Percentiles rank a stretch among this genome's conserved stretches.
phyloP scores from a whole-genome alignment of 176 grass and related monocot species.

The Elymus sibiricus region DNA sequence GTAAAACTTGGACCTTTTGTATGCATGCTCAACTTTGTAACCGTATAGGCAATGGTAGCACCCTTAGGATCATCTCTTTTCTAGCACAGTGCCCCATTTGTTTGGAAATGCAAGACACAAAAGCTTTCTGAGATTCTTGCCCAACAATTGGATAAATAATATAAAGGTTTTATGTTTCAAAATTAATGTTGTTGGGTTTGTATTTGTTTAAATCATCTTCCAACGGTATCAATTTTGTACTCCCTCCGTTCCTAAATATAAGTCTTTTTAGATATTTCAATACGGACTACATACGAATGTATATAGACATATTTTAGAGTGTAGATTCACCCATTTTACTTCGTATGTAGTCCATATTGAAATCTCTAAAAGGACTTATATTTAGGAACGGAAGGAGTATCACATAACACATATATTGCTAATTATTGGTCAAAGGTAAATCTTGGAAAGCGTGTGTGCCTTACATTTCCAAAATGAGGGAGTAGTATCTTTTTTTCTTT shows the following conservation, averaged over 20 bases:
- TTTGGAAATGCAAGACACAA: background rate
- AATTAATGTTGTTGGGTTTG: background rate
- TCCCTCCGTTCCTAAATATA: too few species aligned
- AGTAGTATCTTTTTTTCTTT: too few species aligned
- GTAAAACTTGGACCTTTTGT: constrained; percentile 11
- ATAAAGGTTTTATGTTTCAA: background rate
- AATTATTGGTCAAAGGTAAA: constrained; percentile 1
- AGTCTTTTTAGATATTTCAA: too few species aligned
- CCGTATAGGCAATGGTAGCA: background rate
- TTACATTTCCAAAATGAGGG: background rate
- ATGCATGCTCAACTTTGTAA: constrained; percentile 12
- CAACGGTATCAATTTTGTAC: background rate
- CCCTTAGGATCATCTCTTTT: constrained; percentile 7
- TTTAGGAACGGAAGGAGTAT: too few species aligned
- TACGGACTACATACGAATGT: too few species aligned
- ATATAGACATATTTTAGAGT: too few species aligned
- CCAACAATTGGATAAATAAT: background rate
- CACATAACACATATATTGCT: background rate
- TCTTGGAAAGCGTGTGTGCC: background rate
- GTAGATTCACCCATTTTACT: too few species aligned
- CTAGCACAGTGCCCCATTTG: background rate
- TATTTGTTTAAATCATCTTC: background rate
- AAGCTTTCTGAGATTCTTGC: background rate
- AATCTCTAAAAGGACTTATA: too few species aligned
- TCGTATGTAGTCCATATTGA: too few species aligned